Conservation (phyloP, 2,329 filamentous ascomycete genomes). For the Diaporthe vaccinii region DNA sequence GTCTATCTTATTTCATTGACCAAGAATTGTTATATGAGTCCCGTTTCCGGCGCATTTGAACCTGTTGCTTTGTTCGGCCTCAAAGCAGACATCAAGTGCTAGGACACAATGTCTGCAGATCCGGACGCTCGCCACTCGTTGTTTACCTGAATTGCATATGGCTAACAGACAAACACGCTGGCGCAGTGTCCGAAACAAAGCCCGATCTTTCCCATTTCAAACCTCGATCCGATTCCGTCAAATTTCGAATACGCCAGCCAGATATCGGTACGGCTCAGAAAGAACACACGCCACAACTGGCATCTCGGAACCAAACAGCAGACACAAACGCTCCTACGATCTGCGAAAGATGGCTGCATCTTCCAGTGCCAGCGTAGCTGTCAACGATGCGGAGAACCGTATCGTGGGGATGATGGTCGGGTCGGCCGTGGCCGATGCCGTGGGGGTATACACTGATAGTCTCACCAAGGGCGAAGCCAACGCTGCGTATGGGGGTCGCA, state of each 20-base stretch:
- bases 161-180: not conserved
- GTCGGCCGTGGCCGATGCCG: conserved; percentile 1
- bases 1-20: not conserved
- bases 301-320: not conserved
- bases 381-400: conserved; percentile 7
- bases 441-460: not conserved
- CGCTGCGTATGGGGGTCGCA: not conserved
- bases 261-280: not conserved
- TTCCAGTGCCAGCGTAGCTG: not conserved
- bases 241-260: not conserved
- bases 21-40: no score
- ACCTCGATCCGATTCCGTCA: not conserved
- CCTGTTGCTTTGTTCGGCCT: not conserved
- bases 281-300: no score
- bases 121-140: not conserved
- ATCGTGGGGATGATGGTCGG: conserved; percentile 28
- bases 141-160: not conserved
- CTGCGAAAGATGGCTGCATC: not conserved
- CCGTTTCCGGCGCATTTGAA: not conserved
- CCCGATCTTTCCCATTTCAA: not conserved
- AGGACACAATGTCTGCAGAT: not conserved
- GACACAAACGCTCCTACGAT: not conserved
- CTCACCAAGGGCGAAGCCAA: not conserved
- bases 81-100: not conserved
- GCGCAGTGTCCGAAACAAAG: no score